Percentiles rank a stretch among this genome's conserved stretches.
These are phyloP conservation scores for Monosporascus sp. DNA, from an alignment of 2,329 filamentous ascomycete genomes.

Conservation along the genomic window DNA sequence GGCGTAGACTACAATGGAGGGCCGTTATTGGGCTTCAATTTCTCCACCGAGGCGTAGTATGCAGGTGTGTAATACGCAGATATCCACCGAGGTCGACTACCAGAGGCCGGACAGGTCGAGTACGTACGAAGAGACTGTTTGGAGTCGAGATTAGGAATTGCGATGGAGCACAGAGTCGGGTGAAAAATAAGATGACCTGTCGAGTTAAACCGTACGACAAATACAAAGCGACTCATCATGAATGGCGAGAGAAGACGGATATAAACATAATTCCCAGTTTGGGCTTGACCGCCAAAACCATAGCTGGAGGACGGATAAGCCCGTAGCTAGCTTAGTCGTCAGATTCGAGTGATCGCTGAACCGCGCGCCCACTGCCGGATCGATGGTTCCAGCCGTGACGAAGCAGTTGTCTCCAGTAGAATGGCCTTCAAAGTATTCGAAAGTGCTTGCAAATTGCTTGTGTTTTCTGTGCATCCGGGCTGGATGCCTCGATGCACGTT, in stretches of 20 bases:
- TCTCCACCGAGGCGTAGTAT: not conserved
- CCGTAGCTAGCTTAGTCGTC: too few species aligned
- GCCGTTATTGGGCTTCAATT: not conserved
- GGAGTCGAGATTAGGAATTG: not conserved
- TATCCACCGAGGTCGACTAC: not conserved
- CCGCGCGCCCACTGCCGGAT: too few species aligned
- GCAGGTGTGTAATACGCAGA: not conserved
- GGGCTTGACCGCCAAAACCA: not conserved
- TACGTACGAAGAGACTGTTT: not conserved
- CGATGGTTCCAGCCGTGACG: too few species aligned
- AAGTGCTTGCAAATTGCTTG: constrained; percentile 9
- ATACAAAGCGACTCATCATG: not conserved
- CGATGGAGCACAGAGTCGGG: not conserved
- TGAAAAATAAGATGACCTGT: not conserved
- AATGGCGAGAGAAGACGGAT: not conserved
- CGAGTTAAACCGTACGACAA: not conserved
- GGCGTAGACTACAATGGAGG: not conserved
- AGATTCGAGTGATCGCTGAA: too few species aligned
- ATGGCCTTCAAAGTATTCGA: not conserved
- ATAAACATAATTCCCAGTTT: not conserved
- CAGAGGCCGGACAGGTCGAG: not conserved
- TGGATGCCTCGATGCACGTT: constrained; percentile 12
- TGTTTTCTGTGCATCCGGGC: constrained; percentile 10
- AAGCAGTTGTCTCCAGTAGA: too few species aligned
- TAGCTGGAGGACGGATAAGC: not conserved